Percentiles rank a stretch among this genome's conserved stretches.
Evolutionary conservation across 2,329 filamentous ascomycete species (phyloP).

Genomic region (Didymella glomerata): DNA sequence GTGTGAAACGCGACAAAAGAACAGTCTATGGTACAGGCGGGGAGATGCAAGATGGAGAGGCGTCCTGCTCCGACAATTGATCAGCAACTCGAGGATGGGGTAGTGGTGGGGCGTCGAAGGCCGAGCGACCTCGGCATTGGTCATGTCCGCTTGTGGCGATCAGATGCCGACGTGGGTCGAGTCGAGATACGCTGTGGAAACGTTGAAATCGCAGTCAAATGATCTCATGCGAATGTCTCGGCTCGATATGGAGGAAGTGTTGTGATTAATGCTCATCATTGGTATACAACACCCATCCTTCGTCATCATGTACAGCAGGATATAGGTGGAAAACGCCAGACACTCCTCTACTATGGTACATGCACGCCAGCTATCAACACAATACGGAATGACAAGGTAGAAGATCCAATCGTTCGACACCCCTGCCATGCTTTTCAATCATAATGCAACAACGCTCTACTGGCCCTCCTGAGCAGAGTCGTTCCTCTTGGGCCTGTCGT

Average conservation of each 20-base stretch:
- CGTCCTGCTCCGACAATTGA: conserved; percentile 21
- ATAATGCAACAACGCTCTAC: conserved; percentile 9
- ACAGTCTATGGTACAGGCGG: conserved; percentile 16
- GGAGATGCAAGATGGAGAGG: conserved; percentile 5
- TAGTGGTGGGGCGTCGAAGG: conserved; percentile 22
- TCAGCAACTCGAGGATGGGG: conserved; percentile 33
- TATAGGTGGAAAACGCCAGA: conserved; percentile 40
- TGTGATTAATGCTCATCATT: conserved; percentile 14
- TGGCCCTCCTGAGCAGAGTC: conserved; percentile 28
- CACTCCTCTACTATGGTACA: conserved; percentile 45
- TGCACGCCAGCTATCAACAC: conserved; percentile 35
- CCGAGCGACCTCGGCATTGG: conserved; percentile 21
- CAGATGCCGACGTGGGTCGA: conserved; percentile 5
- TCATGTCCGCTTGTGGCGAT: conserved; percentile 15
- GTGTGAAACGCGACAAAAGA: conserved; percentile 14
- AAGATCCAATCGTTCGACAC: conserved; percentile 17
- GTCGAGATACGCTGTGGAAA: not conserved
- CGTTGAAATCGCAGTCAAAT: no score
- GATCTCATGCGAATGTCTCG: no score
- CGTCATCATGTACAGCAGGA: conserved; percentile 30
- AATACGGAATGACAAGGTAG: conserved; percentile 31
- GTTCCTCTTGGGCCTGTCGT: conserved; percentile 19
- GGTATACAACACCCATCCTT: conserved; percentile 14
- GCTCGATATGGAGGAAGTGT: not conserved
- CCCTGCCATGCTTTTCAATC: conserved; percentile 10